phyloP scores from a whole-genome alignment of 345 rosid species.

The Angophora floribunda region DNA sequence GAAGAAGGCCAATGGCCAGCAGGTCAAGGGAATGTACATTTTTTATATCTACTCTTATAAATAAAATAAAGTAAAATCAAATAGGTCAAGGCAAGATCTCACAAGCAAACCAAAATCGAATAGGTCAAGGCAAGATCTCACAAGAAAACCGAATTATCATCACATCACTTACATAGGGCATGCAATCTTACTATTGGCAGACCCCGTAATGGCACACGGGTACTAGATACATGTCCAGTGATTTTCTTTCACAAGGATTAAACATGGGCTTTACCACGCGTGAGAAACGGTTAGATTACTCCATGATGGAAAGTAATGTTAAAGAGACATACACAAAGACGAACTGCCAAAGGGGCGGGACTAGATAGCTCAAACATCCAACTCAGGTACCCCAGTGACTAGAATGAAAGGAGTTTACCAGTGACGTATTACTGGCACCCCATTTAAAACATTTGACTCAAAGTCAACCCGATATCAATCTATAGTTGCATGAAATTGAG shows the following conservation, averaged over 20 bases:
- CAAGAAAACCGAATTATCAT: neutral
- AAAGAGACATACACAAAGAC: neutral
- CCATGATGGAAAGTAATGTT: neutral
- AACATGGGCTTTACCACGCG: neutral
- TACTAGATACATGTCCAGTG: neutral
- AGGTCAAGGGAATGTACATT: neutral
- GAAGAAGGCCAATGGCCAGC: neutral
- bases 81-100: too few relatives aligned
- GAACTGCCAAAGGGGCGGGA: neutral
- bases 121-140: neutral
- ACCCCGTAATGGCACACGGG: neutral
- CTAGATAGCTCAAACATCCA: neutral
- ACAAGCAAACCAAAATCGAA: too few relatives aligned
- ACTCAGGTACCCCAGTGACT: neutral
- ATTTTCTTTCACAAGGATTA: neutral
- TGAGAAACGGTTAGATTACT: neutral
- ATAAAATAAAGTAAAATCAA: neutral
- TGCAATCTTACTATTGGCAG: neutral
- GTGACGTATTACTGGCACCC: neutral
- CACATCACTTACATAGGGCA: neutral
- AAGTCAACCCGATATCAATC: neutral
- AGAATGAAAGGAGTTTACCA: neutral
- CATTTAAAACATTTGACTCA: neutral
- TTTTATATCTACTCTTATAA: neutral
- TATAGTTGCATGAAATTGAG: neutral